Conservation (phyloP, 495 filamentous ascomycete genomes). For the Penicillium angulare region DNA sequence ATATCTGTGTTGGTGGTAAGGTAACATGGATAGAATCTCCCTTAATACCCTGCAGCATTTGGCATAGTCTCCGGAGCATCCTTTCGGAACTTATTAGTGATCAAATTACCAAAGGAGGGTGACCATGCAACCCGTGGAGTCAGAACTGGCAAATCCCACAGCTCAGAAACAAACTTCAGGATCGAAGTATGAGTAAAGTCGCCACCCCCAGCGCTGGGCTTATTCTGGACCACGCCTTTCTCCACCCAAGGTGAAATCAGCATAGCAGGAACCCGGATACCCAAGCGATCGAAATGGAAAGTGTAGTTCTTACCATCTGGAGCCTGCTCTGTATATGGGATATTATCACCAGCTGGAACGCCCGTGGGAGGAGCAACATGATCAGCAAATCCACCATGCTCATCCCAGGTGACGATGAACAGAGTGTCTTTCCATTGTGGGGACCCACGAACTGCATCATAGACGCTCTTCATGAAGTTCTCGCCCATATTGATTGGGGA, state of each 20-base stretch:
- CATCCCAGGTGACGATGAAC: constrained; percentile 51
- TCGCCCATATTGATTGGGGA: constrained; percentile 49
- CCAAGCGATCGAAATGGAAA: constrained; percentile 49
- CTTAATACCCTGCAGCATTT: constrained; percentile 16
- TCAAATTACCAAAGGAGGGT: constrained; percentile 37
- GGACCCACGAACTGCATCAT: constrained; percentile 44
- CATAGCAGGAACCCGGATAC: constrained; percentile 48
- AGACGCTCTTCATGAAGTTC: constrained; percentile 49
- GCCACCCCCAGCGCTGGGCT: constrained; percentile 23
- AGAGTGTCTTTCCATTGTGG: constrained; percentile 50
- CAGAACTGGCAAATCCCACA: constrained; percentile 40
- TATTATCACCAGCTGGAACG: constrained; percentile 39
- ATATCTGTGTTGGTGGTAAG: too few species aligned
- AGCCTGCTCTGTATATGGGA: constrained; percentile 41
- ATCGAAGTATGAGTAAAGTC: constrained; percentile 48
- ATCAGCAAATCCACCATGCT: constrained; percentile 50
- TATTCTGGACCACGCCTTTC: constrained; percentile 44
- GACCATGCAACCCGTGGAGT: constrained; percentile 44
- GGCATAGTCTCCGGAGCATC: constrained; percentile 30
- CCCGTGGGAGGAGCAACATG: constrained; percentile 46
- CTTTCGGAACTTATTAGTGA: constrained; percentile 26
- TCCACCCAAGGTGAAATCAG: constrained; percentile 51
- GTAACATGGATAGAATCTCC: too few species aligned
- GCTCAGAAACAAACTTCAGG: constrained; percentile 39
- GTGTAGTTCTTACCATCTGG: constrained; percentile 41